phyloP scores from a whole-genome alignment of 2,329 filamentous ascomycete genomes.

The Colletotrichum acutatum region DNA sequence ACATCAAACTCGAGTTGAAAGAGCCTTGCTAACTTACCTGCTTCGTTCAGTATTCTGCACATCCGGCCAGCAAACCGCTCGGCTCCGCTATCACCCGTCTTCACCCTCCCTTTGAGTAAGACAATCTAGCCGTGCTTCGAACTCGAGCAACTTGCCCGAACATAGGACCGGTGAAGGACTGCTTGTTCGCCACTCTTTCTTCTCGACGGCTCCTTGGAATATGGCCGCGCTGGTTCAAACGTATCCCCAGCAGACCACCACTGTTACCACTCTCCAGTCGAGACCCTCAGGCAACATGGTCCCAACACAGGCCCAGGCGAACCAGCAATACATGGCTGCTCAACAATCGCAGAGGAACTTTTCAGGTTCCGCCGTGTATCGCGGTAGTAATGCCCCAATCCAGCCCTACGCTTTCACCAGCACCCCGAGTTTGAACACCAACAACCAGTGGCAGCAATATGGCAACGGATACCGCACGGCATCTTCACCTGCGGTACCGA shows the following conservation, averaged over 20 bases:
- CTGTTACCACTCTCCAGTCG: constrained; percentile 80
- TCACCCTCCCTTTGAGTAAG: neutral
- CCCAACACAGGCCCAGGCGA: constrained; percentile 59
- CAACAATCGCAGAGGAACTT: constrained; percentile 59
- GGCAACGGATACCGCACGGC: constrained; percentile 59
- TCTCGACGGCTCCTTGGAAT: constrained; percentile 47
- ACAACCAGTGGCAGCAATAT: constrained; percentile 62
- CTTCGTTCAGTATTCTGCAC: constrained; percentile 4
- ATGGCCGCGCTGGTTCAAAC: constrained; percentile 90
- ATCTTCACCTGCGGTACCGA: constrained; percentile 56
- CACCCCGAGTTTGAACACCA: constrained; percentile 72
- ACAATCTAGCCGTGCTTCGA: neutral
- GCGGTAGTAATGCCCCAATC: constrained; percentile 67
- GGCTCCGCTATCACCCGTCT: neutral
- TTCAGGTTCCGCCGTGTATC: constrained; percentile 63
- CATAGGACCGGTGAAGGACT: constrained; percentile 14
- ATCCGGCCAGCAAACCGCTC: neutral
- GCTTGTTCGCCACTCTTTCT: constrained; percentile 13
- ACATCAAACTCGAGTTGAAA: neutral
- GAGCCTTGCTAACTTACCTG: constrained; percentile 12
- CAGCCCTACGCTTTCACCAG: constrained; percentile 82
- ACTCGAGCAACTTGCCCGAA: neutral
- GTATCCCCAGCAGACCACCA: constrained; percentile 79
- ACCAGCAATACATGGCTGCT: constrained; percentile 60
- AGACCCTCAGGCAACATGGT: constrained; percentile 74